phyloP scores from a whole-genome alignment of 345 rosid species.

The Carallia brachiata region DNA sequence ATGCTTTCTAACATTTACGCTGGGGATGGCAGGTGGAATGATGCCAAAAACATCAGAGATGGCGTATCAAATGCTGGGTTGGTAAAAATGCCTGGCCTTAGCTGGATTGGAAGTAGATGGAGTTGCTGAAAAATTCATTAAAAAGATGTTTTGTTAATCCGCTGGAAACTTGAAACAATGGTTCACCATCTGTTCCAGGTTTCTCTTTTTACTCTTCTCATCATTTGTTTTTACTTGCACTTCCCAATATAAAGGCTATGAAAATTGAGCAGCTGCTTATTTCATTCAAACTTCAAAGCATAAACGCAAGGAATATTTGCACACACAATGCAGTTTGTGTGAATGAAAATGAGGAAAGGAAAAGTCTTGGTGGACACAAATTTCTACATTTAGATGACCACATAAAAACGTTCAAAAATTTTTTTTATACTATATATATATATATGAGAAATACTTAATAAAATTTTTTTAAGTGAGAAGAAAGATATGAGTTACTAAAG shows the following conservation, averaged over 20 bases:
- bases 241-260: neutral
- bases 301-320: no score
- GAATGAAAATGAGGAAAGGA: no score
- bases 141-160: neutral
- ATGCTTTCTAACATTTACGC: slow-evolving; percentile 80
- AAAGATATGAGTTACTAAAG: no score
- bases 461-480: no score
- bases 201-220: no score
- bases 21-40: slow-evolving; percentile 69
- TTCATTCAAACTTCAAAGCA: no score
- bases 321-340: no score
- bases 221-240: neutral
- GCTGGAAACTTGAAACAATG: neutral
- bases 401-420: no score
- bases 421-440: no score
- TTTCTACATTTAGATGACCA: no score
- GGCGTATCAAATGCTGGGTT: slow-evolving; percentile 28
- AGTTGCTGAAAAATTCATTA: slow-evolving; percentile 4
- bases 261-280: neutral
- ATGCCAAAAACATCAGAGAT: slow-evolving; percentile 56
- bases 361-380: no score
- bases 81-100: slow-evolving; percentile 54
- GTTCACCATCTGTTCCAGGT: neutral
- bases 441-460: no score
- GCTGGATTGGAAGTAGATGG: slow-evolving; percentile 49